Base-by-base conservation (phyloP, 345 rosid species). In the Lepidium africanum region DNA sequence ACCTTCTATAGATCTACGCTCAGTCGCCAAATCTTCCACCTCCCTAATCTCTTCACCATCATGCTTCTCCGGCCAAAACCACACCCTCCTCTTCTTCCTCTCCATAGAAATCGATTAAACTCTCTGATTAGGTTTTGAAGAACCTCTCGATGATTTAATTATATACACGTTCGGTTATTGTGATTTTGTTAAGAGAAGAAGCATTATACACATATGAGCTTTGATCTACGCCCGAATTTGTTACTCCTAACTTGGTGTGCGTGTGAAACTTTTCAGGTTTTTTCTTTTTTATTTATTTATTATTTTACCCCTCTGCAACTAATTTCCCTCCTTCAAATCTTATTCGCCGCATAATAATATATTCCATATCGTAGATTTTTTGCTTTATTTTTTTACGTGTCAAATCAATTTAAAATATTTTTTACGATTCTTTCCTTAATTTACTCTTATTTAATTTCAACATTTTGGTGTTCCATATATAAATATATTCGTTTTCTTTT, bases 1-100 rank as follows among this genome's bases (percentile, higher is more conserved):
- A 2, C 63, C 83, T 9, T 83, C 90, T 6, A 79, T 78, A 1
- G 79, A 71, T 3, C 46, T 3, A 66, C 25, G 68, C 19, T 65
- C 71, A 9, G 27, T 53, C 17, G 59, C 59, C 1, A 43, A 9
- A 60, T 61, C 37, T 11, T 61, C 69, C 48, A 57, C 35, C 49
- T 71, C 76, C 15, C 5, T 47, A 15, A 72, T 30, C 2, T 41
- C 64, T 9, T 35, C 67, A 10, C 67, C 53, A 19, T n/a, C n/a
- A 17, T 47, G 59, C 40, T 64, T 72, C 38, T 30, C 70, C 59
- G 70, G 43, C 76, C 76, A 64, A 56, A 72, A 72, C 71, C 76
- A 72, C 37, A 55, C 65, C 40, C 6, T 63, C 64, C 39, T 64
- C 72, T 37, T 66, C 60, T 16, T 51, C 14, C 11, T 33, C 37